Percentiles rank a stretch among this genome's conserved stretches.
phyloP scores from a whole-genome alignment of 2,329 filamentous ascomycete species.

The Hypoxylon sp. region DNA sequence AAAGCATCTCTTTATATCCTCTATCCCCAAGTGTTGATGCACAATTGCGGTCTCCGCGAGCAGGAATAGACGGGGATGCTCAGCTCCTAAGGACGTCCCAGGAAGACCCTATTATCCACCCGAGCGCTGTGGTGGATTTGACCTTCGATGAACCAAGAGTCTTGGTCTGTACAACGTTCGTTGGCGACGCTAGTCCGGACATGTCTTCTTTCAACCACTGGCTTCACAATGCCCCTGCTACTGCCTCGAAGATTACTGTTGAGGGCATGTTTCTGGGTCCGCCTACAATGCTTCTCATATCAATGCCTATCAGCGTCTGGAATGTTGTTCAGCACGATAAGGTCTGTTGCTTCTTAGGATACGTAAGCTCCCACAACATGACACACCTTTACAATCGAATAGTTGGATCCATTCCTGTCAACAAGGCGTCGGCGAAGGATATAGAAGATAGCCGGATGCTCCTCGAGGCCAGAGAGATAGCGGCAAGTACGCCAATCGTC shows the following conservation, averaged over 20 bases:
- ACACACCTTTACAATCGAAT: conserved; percentile 74
- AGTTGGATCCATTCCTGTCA: conserved; percentile 63
- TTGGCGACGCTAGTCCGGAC: conserved; percentile 74
- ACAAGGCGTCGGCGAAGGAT: conserved; percentile 65
- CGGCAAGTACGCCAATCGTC: conserved; percentile 56
- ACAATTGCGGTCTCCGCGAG: conserved; percentile 53
- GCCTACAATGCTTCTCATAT: conserved; percentile 75
- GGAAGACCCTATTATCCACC: conserved; percentile 63
- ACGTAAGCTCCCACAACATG: conserved; percentile 77
- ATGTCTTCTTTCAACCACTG: conserved; percentile 77
- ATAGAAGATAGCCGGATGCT: conserved; percentile 71
- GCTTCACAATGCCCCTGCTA: conserved; percentile 71
- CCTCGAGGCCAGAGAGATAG: conserved; percentile 66
- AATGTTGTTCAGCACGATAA: conserved; percentile 76
- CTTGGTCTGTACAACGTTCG: conserved; percentile 77
- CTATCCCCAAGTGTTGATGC: conserved; percentile 55
- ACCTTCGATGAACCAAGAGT: conserved; percentile 74
- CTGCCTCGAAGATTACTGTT: conserved; percentile 72
- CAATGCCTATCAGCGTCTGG: conserved; percentile 75
- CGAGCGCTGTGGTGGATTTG: conserved; percentile 66
- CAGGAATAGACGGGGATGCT: conserved; percentile 50
- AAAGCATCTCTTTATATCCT: conserved; percentile 68
- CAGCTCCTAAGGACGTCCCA: conserved; percentile 49
- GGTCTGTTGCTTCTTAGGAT: conserved; percentile 75
- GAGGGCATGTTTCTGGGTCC: conserved; percentile 78